phyloP scores from a whole-genome alignment of 176 grass and related monocot genomes.

The Alopecurus myosuroides region DNA sequence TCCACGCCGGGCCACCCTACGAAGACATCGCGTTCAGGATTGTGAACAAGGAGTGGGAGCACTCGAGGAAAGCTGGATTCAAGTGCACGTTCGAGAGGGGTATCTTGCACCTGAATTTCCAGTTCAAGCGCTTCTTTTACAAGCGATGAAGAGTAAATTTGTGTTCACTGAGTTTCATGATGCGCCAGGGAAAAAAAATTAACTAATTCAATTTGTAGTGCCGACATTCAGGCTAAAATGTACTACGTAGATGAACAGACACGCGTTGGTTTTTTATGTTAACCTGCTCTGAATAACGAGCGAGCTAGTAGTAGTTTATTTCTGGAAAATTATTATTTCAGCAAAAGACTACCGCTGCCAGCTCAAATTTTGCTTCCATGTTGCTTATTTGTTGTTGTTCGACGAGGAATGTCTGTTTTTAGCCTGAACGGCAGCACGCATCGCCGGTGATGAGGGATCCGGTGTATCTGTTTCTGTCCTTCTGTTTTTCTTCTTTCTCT shows the following conservation, averaged over 20 bases:
- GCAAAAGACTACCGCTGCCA: neutral
- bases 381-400: neutral
- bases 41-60: constrained; percentile 45
- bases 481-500: neutral
- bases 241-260: neutral
- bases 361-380: neutral
- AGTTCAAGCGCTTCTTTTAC: constrained; percentile 42
- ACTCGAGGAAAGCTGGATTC: constrained; percentile 32
- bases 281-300: neutral
- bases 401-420: neutral
- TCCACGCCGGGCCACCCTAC: constrained; percentile 28
- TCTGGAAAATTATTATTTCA: neutral
- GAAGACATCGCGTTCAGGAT: constrained; percentile 43
- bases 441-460: neutral
- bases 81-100: constrained; percentile 27
- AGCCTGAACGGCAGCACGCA: neutral
- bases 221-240: neutral
- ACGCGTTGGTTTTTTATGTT: neutral
- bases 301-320: neutral
- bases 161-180: neutral
- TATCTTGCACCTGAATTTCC: constrained; percentile 29
- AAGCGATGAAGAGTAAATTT: neutral
- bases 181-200: neutral
- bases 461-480: neutral
- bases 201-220: neutral